These are phyloP conservation scores for Capillidium rhysosporum DNA, from an alignment of 371 early-diverging fungal genomes.

Conservation along the genomic window DNA sequence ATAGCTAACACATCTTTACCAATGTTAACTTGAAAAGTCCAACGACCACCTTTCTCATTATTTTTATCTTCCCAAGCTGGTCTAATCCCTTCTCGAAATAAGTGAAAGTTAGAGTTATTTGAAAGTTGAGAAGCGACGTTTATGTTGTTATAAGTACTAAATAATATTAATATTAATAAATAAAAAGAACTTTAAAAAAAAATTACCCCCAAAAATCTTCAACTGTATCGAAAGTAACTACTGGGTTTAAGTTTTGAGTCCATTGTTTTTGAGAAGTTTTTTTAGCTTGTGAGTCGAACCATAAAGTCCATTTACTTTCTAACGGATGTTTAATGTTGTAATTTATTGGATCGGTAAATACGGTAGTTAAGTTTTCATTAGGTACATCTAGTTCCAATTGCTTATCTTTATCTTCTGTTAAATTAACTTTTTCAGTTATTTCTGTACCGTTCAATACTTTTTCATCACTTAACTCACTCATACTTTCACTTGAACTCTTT, in stretches of 20 bases:
- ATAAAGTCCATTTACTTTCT: slow-evolving; percentile 74
- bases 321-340: slow-evolving; percentile 79
- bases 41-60: slow-evolving; percentile 93
- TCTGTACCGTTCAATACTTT: no score
- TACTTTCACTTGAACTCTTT: no score
- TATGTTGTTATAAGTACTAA: slow-evolving; percentile 77
- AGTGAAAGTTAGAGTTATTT: slow-evolving; percentile 75
- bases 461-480: no score
- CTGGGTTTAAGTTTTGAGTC: slow-evolving; percentile 69
- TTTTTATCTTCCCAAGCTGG: slow-evolving; percentile 98
- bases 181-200: slow-evolving; percentile 1
- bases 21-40: slow-evolving; percentile 67
- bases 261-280: slow-evolving; percentile 57
- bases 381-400: no score
- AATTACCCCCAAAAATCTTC: slow-evolving; percentile 91
- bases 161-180: background rate
- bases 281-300: slow-evolving; percentile 76
- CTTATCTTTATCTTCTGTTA: no score
- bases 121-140: slow-evolving; percentile 57
- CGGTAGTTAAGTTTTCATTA: slow-evolving; percentile 14
- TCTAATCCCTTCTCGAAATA: slow-evolving; percentile 90
- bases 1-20: slow-evolving; percentile 45
- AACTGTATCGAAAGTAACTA: slow-evolving; percentile 75
- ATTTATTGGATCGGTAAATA: slow-evolving; percentile 32
- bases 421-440: no score